phyloP scores from a whole-genome alignment of 805 yeast genomes.

The Candida berthetii region DNA sequence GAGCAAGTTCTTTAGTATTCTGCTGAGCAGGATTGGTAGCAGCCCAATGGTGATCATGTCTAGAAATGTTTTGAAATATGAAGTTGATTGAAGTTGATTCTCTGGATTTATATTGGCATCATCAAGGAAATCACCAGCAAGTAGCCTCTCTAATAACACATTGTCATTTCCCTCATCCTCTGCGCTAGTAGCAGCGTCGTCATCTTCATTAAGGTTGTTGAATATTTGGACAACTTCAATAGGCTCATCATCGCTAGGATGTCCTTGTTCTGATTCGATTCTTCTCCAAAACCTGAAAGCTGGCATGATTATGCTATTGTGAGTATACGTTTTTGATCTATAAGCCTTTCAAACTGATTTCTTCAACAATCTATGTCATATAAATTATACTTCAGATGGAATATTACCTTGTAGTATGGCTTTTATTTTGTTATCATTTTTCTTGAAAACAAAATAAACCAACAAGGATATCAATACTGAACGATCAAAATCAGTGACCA shows the following conservation, averaged over 20 bases:
- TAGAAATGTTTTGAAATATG: slow-evolving; percentile 2
- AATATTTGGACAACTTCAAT: neutral
- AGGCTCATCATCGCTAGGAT: neutral
- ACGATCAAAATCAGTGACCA: too few relatives aligned
- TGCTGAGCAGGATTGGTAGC: slow-evolving; percentile 6
- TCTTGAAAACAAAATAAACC: too few relatives aligned
- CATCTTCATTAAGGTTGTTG: neutral
- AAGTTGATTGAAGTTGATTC: neutral
- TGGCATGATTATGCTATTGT: neutral
- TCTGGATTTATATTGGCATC: neutral
- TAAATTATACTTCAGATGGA: too few relatives aligned
- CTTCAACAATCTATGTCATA: too few relatives aligned
- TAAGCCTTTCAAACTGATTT: too few relatives aligned
- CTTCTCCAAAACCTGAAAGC: neutral
- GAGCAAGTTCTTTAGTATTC: slow-evolving; percentile 5
- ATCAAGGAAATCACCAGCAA: neutral
- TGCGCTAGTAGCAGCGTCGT: neutral
- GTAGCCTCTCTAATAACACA: neutral
- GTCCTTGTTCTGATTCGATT: neutral
- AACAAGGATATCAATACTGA: too few relatives aligned
- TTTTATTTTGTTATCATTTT: too few relatives aligned
- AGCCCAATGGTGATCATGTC: slow-evolving; percentile 7
- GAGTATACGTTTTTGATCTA: too few relatives aligned
- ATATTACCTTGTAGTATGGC: too few relatives aligned
- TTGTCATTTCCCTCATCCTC: neutral